Evolutionary conservation across 2,329 filamentous ascomycete genomes (phyloP).

Genomic region (Exophiala viscosa): DNA sequence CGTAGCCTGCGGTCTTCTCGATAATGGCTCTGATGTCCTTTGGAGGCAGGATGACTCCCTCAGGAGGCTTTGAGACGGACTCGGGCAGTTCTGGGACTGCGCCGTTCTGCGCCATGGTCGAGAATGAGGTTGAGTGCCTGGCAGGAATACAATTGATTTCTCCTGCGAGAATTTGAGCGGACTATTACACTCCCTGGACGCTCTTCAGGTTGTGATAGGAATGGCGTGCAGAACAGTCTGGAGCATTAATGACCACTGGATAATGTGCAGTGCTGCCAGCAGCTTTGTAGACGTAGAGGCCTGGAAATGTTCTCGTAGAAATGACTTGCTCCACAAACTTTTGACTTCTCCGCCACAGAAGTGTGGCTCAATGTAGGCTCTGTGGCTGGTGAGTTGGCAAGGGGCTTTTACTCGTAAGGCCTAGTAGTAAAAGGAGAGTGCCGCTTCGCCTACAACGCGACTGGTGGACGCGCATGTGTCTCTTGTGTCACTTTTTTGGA

Average conservation of each 20-base stretch:
- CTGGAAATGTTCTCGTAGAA: not conserved
- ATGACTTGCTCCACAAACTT: not conserved
- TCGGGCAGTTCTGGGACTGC: constrained; percentile 42
- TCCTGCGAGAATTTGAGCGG: no score
- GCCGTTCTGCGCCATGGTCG: constrained; percentile 38
- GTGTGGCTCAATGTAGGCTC: not conserved
- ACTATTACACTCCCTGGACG: no score
- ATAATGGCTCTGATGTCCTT: constrained; percentile 78
- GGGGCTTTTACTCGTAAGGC: not conserved
- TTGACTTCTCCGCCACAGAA: not conserved
- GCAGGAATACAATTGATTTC: not conserved
- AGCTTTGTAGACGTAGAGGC: no score
- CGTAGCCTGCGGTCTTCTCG: constrained; percentile 92
- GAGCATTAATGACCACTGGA: no score
- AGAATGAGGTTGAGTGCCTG: constrained; percentile 29
- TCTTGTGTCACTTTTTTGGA: constrained; percentile 2
- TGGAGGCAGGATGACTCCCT: constrained; percentile 80
- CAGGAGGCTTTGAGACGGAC: constrained; percentile 70
- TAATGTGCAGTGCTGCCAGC: no score
- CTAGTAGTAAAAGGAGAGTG: not conserved
- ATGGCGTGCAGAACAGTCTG: no score
- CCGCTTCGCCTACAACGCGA: not conserved
- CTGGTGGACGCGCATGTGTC: constrained; percentile 1
- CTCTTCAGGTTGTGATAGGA: no score
- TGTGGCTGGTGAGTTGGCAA: not conserved